Conservation (phyloP, 108 stramenopile species). For the Halocafeteria seosinensis region DNA sequence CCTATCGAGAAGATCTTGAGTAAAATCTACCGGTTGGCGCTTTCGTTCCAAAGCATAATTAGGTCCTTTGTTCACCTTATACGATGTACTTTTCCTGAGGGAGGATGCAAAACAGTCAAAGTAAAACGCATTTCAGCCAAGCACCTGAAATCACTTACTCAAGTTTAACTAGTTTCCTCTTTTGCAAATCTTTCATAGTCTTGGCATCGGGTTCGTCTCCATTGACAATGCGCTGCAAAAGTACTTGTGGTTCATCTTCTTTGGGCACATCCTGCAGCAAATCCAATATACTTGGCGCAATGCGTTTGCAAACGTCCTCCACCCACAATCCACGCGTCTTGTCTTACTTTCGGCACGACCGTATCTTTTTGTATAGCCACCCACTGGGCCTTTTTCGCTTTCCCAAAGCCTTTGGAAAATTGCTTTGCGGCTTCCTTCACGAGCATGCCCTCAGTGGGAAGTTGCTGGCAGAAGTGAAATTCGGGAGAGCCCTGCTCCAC, state of each 20-base stretch:
- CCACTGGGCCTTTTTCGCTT: too few relatives aligned
- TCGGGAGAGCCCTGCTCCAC: too few relatives aligned
- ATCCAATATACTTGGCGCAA: too few relatives aligned
- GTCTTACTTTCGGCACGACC: too few relatives aligned
- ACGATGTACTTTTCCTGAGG: conserved; percentile 63
- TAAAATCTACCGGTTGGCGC: conserved; percentile 81
- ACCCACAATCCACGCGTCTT: too few relatives aligned
- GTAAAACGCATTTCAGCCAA: conserved; percentile 35
- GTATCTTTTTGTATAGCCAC: too few relatives aligned
- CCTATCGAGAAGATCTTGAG: conserved; percentile 89
- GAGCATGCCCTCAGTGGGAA: too few relatives aligned
- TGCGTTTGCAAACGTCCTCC: too few relatives aligned
- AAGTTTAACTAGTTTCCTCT: conserved; percentile 23
- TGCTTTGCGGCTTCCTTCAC: too few relatives aligned
- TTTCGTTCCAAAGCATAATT: conserved; percentile 56
- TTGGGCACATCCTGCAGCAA: too few relatives aligned
- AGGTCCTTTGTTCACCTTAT: conserved; percentile 56
- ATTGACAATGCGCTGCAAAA: conserved; percentile 46
- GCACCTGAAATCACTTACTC: conserved; percentile 11
- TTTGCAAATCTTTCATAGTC: conserved; percentile 29
- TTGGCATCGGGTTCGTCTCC: conserved; percentile 13
- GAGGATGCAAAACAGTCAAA: conserved; percentile 32
- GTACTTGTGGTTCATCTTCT: conserved; percentile 33
- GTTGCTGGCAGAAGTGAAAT: too few relatives aligned
- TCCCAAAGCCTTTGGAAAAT: too few relatives aligned